Conservation (phyloP, 495 filamentous ascomycete genomes). For the Massariosphaeria phaeospora region DNA sequence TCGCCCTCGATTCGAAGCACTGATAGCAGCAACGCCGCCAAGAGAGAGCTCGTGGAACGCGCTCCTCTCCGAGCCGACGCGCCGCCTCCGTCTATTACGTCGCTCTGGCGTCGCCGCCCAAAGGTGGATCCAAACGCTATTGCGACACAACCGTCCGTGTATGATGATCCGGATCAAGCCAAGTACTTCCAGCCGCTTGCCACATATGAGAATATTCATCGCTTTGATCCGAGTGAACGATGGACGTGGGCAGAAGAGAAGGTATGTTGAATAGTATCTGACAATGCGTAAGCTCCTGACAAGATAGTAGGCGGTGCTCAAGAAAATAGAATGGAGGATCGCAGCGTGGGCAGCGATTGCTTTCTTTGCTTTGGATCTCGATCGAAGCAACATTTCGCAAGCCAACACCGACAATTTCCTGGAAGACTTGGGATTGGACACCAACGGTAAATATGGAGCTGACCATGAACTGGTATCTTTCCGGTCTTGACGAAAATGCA, state of each 20-base stretch:
- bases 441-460: background rate
- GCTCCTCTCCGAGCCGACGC: background rate
- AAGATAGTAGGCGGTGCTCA: background rate
- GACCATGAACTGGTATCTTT: background rate
- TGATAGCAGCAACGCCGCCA: background rate
- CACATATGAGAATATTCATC: conserved; percentile 1
- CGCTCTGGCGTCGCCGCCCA: background rate
- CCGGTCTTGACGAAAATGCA: background rate
- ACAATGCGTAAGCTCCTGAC: conserved; percentile 2
- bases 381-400: conserved; percentile 9
- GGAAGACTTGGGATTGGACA: conserved; percentile 7
- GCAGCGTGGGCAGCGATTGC: background rate
- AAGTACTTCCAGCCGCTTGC: conserved; percentile 4
- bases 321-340: conserved; percentile 8
- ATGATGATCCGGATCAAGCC: conserved; percentile 6
- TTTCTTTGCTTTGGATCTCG: conserved; percentile 7
- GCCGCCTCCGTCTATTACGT: background rate
- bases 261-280: background rate
- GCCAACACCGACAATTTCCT: conserved; percentile 21
- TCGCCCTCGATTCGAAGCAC: background rate
- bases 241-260: conserved; percentile 22
- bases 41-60: background rate
- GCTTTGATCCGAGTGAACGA: background rate
- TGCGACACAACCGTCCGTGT: conserved; percentile 12
- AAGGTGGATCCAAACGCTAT: conserved; percentile 8